phyloP scores from a whole-genome alignment of 352 stramenopile species.

The Saprolegnia parasitica region DNA sequence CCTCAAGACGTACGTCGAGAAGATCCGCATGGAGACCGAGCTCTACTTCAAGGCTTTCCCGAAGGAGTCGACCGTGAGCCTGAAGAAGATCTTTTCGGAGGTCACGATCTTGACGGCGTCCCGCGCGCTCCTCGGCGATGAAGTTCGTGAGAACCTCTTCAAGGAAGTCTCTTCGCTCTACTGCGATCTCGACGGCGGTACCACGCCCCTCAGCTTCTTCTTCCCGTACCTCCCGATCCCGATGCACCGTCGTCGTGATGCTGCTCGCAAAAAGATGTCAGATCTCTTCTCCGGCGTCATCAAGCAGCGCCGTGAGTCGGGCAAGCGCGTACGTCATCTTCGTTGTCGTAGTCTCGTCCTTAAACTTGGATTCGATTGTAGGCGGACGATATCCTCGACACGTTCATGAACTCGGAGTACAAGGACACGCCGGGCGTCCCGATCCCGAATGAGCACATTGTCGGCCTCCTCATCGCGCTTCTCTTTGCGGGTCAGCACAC shows the following conservation, averaged over 20 bases:
- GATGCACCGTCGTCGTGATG: slow-evolving; percentile 61
- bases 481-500: slow-evolving; percentile 94
- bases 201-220: slow-evolving; percentile 89
- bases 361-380: not conserved
- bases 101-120: slow-evolving; percentile 90
- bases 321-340: slow-evolving; percentile 36
- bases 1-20: slow-evolving; percentile 86
- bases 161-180: slow-evolving; percentile 86
- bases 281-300: slow-evolving; percentile 88
- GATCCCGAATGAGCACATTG: slow-evolving; percentile 86
- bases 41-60: slow-evolving; percentile 56
- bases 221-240: slow-evolving; percentile 85
- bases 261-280: slow-evolving; percentile 80
- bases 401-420: slow-evolving; percentile 93
- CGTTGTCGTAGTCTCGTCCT: not conserved
- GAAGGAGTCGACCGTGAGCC: slow-evolving; percentile 65
- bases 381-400: slow-evolving; percentile 82
- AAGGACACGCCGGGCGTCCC: slow-evolving; percentile 69
- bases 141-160: slow-evolving; percentile 87
- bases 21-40: slow-evolving; percentile 86
- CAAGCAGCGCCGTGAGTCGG: slow-evolving; percentile 45
- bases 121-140: slow-evolving; percentile 87
- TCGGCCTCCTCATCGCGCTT: slow-evolving; percentile 87
- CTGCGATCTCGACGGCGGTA: slow-evolving; percentile 88
- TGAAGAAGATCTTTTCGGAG: slow-evolving; percentile 77